phyloP scores from a whole-genome alignment of 306 rosid genomes.

The Senna tora region DNA sequence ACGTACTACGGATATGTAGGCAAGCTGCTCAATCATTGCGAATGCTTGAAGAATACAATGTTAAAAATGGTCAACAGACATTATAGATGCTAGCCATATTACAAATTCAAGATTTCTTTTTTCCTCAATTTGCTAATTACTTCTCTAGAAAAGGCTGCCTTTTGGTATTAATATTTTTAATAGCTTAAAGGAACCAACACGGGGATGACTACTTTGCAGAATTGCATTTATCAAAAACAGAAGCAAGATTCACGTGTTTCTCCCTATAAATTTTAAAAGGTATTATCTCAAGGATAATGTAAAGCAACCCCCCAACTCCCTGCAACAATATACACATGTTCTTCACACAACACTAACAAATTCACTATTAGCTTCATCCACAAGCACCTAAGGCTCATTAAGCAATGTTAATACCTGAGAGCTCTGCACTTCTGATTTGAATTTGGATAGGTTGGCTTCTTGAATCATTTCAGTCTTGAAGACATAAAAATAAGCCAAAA shows the following conservation, averaged over 20 bases:
- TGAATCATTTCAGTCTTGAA: conserved; percentile 65
- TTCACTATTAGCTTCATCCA: background rate
- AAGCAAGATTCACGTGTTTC: background rate
- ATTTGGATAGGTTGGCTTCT: conserved; percentile 71
- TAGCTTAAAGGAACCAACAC: background rate
- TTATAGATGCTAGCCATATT: background rate
- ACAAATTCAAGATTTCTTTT: background rate
- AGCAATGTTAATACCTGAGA: conserved; percentile 59
- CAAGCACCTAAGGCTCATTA: background rate
- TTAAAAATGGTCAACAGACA: conserved; percentile 12
- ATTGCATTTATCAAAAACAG: background rate
- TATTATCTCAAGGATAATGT: background rate
- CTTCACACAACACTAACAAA: background rate
- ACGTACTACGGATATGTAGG: background rate
- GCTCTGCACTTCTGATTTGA: conserved; percentile 74
- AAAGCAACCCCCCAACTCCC: background rate
- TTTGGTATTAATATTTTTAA: background rate
- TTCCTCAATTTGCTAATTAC: background rate
- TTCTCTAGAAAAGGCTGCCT: background rate
- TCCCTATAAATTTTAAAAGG: background rate
- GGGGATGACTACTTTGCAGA: background rate
- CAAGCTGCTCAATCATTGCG: background rate
- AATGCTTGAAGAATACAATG: background rate
- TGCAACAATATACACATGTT: conserved; percentile 1
- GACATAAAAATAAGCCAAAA: background rate